phyloP scores from a whole-genome alignment of 305 asterid genomes.

The Fraxinus albicans region DNA sequence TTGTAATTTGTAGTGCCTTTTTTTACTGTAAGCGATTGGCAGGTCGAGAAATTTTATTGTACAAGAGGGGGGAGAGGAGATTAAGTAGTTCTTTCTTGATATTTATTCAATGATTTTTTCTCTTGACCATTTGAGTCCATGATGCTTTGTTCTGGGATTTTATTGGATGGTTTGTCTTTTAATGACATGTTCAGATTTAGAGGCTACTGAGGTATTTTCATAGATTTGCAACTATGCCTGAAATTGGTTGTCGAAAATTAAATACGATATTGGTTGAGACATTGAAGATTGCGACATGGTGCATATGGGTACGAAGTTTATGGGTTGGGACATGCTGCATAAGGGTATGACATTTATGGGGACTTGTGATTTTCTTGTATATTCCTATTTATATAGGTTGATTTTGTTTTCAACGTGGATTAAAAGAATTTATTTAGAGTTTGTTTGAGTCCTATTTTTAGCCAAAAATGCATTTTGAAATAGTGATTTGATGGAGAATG shows the following conservation, averaged over 20 bases:
- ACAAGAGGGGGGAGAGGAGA: not conserved
- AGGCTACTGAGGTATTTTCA: constrained; percentile 22
- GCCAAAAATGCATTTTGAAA: not conserved
- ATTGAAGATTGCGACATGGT: not conserved
- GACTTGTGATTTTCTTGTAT: not conserved
- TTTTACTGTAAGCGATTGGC: not conserved
- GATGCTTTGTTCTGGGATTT: not conserved
- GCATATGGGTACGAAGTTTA: not conserved
- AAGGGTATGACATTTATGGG: not conserved
- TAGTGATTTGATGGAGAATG: not conserved
- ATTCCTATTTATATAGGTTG: no score
- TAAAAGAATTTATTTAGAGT: not conserved
- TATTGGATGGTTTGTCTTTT: constrained; percentile 20
- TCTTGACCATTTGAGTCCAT: not conserved
- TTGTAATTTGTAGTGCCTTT: not conserved
- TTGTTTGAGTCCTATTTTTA: no score
- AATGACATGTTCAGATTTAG: constrained; percentile 13
- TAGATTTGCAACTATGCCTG: constrained; percentile 8
- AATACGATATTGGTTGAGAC: not conserved
- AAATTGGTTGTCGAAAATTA: constrained; percentile 11
- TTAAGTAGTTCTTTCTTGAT: not conserved
- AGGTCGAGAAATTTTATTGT: not conserved
- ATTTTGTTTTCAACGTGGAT: no score
- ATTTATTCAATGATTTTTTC: not conserved
- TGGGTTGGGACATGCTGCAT: not conserved